Base-by-base conservation (phyloP, 768 basidiomycete genomes). In the Pholiota molesta region DNA sequence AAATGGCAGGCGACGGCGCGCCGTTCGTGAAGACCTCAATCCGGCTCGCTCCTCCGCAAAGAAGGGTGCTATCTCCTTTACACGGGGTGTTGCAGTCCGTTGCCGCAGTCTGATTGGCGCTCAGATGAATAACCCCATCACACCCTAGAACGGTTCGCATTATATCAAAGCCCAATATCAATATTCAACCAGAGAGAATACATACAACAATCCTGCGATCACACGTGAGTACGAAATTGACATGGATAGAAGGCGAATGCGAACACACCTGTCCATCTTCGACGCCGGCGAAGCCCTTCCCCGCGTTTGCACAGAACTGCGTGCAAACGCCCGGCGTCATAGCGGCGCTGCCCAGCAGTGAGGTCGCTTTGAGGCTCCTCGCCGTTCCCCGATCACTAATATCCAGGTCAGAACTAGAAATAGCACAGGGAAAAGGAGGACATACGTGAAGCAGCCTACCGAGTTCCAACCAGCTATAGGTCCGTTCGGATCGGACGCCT, bases 241-340 rank as follows among this genome's bases (percentile, higher is more conserved):
- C 39, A 3, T 39, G 26, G 4, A 35, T 16, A 2, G 7, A 35
- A 9, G 7, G 21, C 19, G 3, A 26, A 19, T 23, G 23, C 19
- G 5, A 8, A 26, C n/a, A 40, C 37, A 58, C 60, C 29, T 57
- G 37, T 8, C 63, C 63, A 19, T 45, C 31, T 47, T 64, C 63
- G 11, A 64, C 60, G 21, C 63, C 63, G 23, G 60, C 60, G 26
- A 64, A 64, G 7, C 60, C 63, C n/a, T 61, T 61, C 5, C 31
- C 54, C 35, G 55, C 51, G 23, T 45, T 56, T 13, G 51, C 53
- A 33, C 63, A 65, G 35, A 65, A 65, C 10, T 51, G 45, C 9
- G 52, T 55, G n/a, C 64, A 65, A 42, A 55, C 6, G 2, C 53
- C 57, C 1, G 60, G 64, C 16, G 64, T 62, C 61, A 65, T 64